Base-by-base conservation (phyloP, 352 stramenopile genomes). In the Phytophthora macrochlamydospora region DNA sequence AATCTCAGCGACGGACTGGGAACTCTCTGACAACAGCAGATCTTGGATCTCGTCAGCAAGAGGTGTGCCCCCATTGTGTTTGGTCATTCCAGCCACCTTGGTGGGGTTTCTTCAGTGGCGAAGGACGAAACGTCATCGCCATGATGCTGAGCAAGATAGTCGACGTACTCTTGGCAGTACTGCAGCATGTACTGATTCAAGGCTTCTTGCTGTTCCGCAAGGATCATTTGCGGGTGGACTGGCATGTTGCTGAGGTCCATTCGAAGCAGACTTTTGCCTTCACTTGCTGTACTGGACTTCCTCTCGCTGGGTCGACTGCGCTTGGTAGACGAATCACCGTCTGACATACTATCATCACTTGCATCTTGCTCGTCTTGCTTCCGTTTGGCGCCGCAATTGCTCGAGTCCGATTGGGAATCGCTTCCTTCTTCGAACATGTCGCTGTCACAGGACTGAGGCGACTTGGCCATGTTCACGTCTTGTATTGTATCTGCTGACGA, bases 1-100 rank as follows among this genome's bases (percentile, higher is more conserved):
- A 43, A 74, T 63, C 2, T 88, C 76, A 4, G 78, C 72, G 7
- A 94, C 85, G 6, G 79, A 91, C 71, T 94, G 87, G 18, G 87
- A 85, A 50, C 85, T 93, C 32, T 89, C 76, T 0, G 70, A 81
- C 51, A 93, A 73, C 8, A 93, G 58, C 40, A 90, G 56, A n/a
- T 92, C 78, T 65, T 91, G 79, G 32, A 91, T 81, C 28, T 74
- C 89, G 37, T 77, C 76, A 32, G 73, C 79, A 18, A 90, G 67
- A 2, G 76, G 81, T 1, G 53, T 48, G 40, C 56, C 56, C 12
- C 37, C 37, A 38, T 56, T 11, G 48, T 32, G 9, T 18, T 46
- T 59, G 31, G 13, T 7, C 7, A 24, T 24, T 24, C 18, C 18
- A 24, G 18, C 18, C 18, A 24, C 18, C 18, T 24, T 24, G 18